These are phyloP conservation scores for Coffea eugenioides DNA, from an alignment of 257 asterid genomes.

Conservation along the genomic window DNA sequence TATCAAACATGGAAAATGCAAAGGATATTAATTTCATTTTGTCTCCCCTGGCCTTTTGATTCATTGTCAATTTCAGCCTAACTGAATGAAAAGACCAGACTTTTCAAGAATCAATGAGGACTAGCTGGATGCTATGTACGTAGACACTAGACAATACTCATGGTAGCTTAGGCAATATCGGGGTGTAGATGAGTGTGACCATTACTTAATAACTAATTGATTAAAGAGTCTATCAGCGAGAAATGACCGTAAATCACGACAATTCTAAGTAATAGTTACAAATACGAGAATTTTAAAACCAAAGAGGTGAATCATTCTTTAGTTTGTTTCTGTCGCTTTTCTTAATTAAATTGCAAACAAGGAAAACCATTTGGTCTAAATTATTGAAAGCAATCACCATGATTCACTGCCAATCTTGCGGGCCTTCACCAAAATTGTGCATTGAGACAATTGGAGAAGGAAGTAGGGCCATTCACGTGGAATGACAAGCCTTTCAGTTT, in stretches of 20 bases:
- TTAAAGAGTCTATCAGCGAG: too few species aligned
- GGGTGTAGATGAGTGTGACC: neutral
- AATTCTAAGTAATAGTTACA: too few species aligned
- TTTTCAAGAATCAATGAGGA: neutral
- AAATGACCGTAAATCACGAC: too few species aligned
- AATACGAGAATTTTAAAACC: too few species aligned
- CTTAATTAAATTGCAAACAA: neutral
- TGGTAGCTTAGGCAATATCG: neutral
- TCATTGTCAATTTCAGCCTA: neutral
- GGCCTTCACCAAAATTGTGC: conserved; percentile 30
- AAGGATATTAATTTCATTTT: too few species aligned
- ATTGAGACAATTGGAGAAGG: conserved; percentile 39
- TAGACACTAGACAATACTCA: neutral
- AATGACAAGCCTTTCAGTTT: conserved; percentile 36
- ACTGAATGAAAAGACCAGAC: too few species aligned
- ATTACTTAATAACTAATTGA: neutral
- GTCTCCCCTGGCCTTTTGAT: neutral
- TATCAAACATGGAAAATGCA: neutral
- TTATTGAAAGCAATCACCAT: conserved; percentile 32
- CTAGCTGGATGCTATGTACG: neutral
- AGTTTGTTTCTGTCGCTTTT: too few species aligned
- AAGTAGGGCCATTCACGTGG: conserved; percentile 61
- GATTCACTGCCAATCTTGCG: conserved; percentile 41
- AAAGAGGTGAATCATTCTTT: too few species aligned
- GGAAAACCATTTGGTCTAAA: conserved; percentile 8